These are phyloP conservation scores for Podospora pseudocomata DNA, from an alignment of 495 filamentous ascomycete genomes.

Conservation along the genomic window DNA sequence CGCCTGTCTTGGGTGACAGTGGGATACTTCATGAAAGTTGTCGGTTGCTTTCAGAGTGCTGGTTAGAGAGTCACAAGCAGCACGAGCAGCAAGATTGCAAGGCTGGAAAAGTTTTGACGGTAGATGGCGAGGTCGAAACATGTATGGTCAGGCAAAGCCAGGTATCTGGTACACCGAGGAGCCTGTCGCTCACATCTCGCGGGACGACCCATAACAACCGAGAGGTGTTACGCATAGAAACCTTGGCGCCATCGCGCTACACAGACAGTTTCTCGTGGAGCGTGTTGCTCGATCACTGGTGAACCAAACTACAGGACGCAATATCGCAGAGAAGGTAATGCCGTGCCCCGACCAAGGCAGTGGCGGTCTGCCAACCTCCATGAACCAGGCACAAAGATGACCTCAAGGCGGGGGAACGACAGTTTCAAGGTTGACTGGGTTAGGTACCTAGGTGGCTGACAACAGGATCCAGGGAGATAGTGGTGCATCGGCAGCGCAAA, in stretches of 20 bases:
- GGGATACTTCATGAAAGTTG: not conserved
- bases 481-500: not conserved
- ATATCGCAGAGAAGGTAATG: not conserved
- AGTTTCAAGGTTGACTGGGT: not conserved
- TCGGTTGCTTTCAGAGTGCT: no score
- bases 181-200: not conserved
- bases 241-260: not conserved
- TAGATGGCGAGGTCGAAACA: not conserved
- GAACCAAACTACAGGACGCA: not conserved
- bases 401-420: not conserved
- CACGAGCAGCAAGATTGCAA: not conserved
- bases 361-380: not conserved
- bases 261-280: no score
- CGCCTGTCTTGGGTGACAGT: not conserved
- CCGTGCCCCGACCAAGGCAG: not conserved
- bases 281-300: no score
- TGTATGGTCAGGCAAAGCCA: not conserved
- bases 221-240: no score
- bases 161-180: not conserved
- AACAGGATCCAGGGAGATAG: not conserved
- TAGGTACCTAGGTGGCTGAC: not conserved
- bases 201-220: not conserved
- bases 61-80: not conserved
- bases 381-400: not conserved
- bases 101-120: no score